Evolutionary conservation across 2,329 filamentous ascomycete genomes (phyloP), one percentile per base, ranked within the genome.

Genomic region (Aspergillus vadensis): DNA sequence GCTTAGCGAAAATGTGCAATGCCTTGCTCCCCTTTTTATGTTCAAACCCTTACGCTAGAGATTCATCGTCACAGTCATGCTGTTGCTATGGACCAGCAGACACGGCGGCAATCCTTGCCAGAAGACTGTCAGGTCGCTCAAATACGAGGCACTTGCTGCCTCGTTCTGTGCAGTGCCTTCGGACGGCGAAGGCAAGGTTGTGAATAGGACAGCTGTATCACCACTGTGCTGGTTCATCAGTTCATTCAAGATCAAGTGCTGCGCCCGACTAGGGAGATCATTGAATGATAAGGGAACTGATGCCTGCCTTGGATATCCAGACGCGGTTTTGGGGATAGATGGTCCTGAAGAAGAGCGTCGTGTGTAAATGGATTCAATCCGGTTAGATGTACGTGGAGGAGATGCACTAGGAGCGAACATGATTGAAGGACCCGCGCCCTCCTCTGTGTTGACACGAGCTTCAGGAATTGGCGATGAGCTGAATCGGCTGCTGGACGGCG

Each of bases 161-260:
- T 91, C 89, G 63, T 88, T 90, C 60, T 83, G 79, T 69, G 86
- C 87, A 0, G 91, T 96, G 0, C 91, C 91, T 64, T 93, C 89
- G 8, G 88, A 81, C 0, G 92, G 92, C 55, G 91, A 91, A 1
- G 92, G 92, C 41, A 96, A 78, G 23, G 92, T 96, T 1, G 90
- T 96, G 67, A 96, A 88, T 15, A 95, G 77, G 0, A 96, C 91
- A 0, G 91, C 91, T 1, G 92, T 91, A 19, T 90, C 82, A 41
- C 75, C 74, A 65, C 88, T 91, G 63, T 91, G 80, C 60, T 83
- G 82, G 3, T 83, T 81, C 79, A 96, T 92, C 65, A 96, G 79
- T 74, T 96, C 91, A 72, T 96, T 96, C 15, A 96, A 77, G 27
- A 96, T 93, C 38, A 96, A 78, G 74, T 96, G 91, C 73, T 96